Conservation (phyloP, 2,329 filamentous ascomycete species). For the Biscogniauxia sp. region DNA sequence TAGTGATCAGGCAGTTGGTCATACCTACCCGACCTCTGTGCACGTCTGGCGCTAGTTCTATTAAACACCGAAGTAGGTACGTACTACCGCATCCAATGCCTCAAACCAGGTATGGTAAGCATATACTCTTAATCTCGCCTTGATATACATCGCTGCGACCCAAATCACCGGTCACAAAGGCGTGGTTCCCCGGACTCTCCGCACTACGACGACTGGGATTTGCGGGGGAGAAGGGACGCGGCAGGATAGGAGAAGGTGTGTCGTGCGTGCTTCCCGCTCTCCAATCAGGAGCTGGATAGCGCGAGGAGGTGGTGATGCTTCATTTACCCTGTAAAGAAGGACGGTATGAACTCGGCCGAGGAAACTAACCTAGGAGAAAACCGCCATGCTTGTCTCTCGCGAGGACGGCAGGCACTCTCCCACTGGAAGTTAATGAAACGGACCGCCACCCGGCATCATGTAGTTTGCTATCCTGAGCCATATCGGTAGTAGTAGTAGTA, state of each 20-base stretch:
- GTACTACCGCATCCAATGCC: too few species aligned
- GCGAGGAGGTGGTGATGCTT: constrained; percentile 5
- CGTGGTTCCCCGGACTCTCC: constrained; percentile 19
- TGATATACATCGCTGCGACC: too few species aligned
- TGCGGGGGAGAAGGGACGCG: constrained; percentile 4
- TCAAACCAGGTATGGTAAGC: too few species aligned
- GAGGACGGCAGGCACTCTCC: not conserved
- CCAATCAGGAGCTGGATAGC: constrained; percentile 10
- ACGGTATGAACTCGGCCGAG: constrained; percentile 10
- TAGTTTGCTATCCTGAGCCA: not conserved
- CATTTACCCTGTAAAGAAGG: constrained; percentile 3
- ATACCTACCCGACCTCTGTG: too few species aligned
- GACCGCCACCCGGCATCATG: not conserved
- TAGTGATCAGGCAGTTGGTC: too few species aligned
- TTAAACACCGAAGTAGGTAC: too few species aligned
- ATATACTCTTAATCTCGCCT: too few species aligned
- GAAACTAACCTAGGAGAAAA: not conserved
- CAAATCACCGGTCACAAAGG: not conserved
- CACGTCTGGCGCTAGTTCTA: too few species aligned
- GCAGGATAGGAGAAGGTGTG: not conserved
- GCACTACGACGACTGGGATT: constrained; percentile 8
- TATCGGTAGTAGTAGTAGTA: too few species aligned
- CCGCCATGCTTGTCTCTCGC: not conserved
- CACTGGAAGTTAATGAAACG: not conserved
- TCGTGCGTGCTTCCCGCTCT: constrained; percentile 2